Evolutionary conservation across 257 asterid genomes (phyloP).

Genomic region (Linaria vulgaris): DNA sequence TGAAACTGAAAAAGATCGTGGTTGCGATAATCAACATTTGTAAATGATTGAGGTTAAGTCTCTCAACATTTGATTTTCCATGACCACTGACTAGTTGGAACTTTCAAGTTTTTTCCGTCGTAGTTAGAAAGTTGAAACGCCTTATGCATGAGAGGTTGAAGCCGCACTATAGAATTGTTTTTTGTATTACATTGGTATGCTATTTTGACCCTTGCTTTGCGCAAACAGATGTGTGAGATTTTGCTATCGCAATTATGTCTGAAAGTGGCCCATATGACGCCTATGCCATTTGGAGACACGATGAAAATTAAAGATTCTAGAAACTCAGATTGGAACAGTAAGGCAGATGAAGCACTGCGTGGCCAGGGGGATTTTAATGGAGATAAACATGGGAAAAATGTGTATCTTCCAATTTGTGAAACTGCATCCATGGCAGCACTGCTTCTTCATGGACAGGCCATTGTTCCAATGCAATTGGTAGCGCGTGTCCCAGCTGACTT

Average conservation of each 20-base stretch:
- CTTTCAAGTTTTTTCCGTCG: conserved; percentile 8
- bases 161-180: conserved; percentile 12
- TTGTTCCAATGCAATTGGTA: conserved; percentile 98
- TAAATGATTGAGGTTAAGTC: no score
- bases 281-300: conserved; percentile 50
- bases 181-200: conserved; percentile 10
- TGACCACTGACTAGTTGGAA: conserved; percentile 13
- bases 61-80: conserved; percentile 16
- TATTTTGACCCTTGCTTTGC: conserved; percentile 27
- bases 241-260: conserved; percentile 90
- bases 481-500: conserved; percentile 98
- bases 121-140: not conserved
- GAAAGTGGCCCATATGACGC: conserved; percentile 59
- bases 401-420: conserved; percentile 46
- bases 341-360: conserved; percentile 50
- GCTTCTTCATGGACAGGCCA: conserved; percentile 92
- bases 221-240: conserved; percentile 92
- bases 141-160: no score
- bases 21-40: no score
- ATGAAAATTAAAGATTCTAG: conserved; percentile 50
- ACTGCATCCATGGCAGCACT: conserved; percentile 92
- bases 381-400: conserved; percentile 46
- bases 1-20: conserved; percentile 17
- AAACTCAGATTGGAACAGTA: conserved; percentile 47
- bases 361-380: conserved; percentile 48